These are phyloP conservation scores for Schizochytrium sp. DNA, from an alignment of 108 stramenopile genomes.

Conservation along the genomic window DNA sequence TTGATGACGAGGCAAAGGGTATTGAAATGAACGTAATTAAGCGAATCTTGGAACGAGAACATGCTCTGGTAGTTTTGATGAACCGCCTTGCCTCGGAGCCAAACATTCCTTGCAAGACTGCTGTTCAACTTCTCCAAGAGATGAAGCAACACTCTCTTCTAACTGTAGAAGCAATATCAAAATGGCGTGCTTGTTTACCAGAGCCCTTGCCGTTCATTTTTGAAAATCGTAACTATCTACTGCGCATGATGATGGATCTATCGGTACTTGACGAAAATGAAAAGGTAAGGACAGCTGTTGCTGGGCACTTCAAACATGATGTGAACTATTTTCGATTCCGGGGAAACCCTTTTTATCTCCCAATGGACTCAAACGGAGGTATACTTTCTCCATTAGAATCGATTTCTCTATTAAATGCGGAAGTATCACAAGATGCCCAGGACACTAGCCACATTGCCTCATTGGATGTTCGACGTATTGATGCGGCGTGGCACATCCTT, in stretches of 20 bases:
- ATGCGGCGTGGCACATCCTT: background rate
- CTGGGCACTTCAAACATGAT: background rate
- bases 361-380: background rate
- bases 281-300: background rate
- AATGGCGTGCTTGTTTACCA: background rate
- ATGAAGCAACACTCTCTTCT: background rate
- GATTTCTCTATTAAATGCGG: background rate
- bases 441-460: background rate
- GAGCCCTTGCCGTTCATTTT: background rate
- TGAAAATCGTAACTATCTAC: constrained; percentile 36
- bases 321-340: background rate
- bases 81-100: background rate
- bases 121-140: background rate
- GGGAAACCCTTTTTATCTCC: background rate
- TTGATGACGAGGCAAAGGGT: constrained; percentile 20
- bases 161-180: background rate
- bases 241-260: background rate
- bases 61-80: background rate
- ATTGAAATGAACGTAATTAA: constrained; percentile 24
- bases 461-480: background rate
- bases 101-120: background rate
- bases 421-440: background rate
- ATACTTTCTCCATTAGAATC: background rate
- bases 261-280: background rate
- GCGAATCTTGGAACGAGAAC: background rate